Evolutionary conservation across 73 alveolate species (phyloP).

Genomic region (Halteria grandinella): DNA sequence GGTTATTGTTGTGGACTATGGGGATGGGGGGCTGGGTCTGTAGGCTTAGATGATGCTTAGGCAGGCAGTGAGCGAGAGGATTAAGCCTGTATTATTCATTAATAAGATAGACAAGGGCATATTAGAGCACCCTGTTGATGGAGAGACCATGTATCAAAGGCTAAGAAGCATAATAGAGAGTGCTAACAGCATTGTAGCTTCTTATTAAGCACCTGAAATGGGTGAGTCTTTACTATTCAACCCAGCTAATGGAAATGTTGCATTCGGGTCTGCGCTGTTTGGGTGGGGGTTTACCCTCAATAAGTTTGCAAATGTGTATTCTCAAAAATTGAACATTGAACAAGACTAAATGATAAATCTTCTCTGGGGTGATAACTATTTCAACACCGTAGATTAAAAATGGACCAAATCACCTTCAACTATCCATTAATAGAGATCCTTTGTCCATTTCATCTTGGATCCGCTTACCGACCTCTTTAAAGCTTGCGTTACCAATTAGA

Average conservation of each 20-base stretch:
- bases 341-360: too few species aligned
- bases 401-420: constrained; percentile 27
- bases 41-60: constrained; percentile 96
- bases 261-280: constrained; percentile 92
- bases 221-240: constrained; percentile 61
- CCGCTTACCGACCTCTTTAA: constrained; percentile 78
- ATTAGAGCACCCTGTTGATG: constrained; percentile 77
- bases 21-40: constrained; percentile 94
- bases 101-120: constrained; percentile 95
- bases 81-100: constrained; percentile 91
- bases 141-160: constrained; percentile 88
- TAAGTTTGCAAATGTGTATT: constrained; percentile 85
- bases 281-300: constrained; percentile 95
- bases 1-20: constrained; percentile 91
- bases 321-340: constrained; percentile 75
- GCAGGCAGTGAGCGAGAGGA: constrained; percentile 90
- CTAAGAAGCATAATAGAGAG: constrained; percentile 75
- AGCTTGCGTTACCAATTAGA: constrained; percentile 72
- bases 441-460: constrained; percentile 85
- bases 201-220: constrained; percentile 79
- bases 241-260: constrained; percentile 91
- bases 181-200: constrained; percentile 77
- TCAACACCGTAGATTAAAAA: constrained; percentile 66
- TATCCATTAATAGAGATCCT: constrained; percentile 84
- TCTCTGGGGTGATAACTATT: constrained; percentile 96